Conservation (phyloP, 768 basidiomycete genomes). For the Saitozyma sp. region DNA sequence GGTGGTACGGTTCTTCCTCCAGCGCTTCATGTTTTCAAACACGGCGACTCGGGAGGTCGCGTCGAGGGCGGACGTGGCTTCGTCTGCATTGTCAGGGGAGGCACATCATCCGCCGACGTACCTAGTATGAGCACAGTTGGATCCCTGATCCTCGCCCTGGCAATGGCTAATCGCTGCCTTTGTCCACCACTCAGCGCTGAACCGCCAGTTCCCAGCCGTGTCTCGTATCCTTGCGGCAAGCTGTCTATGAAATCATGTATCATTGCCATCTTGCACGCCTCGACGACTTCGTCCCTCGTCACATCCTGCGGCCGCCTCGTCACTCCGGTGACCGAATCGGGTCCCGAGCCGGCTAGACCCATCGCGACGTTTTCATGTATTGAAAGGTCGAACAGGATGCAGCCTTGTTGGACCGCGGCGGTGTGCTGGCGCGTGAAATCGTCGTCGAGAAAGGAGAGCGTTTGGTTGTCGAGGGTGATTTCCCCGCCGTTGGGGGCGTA, state of each 20-base stretch:
- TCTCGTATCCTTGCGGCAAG: conserved; percentile 87
- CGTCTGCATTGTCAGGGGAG: conserved; percentile 49
- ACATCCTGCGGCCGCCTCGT: conserved; percentile 59
- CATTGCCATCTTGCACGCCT: conserved; percentile 79
- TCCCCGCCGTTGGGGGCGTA: conserved; percentile 67
- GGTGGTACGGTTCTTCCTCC: conserved; percentile 77
- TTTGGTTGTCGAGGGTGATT: conserved; percentile 78
- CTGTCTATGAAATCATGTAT: conserved; percentile 82
- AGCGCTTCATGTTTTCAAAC: conserved; percentile 64
- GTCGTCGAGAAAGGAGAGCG: conserved; percentile 71
- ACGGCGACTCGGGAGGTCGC: conserved; percentile 81
- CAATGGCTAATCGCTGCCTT: conserved; percentile 84
- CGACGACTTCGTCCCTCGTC: conserved; percentile 68
- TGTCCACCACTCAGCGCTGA: conserved; percentile 86
- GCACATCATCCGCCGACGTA: conserved; percentile 54
- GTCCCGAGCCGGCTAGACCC: conserved; percentile 60
- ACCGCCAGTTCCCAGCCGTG: conserved; percentile 71
- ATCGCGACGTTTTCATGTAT: conserved; percentile 86
- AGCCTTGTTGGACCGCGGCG: conserved; percentile 74
- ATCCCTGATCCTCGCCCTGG: conserved; percentile 78
- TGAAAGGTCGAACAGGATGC: conserved; percentile 72
- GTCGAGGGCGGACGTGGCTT: conserved; percentile 66
- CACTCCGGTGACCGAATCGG: conserved; percentile 35
- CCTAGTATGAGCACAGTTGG: conserved; percentile 88
- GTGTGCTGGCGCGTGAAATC: conserved; percentile 69